These are phyloP conservation scores for Sphagnum contortum DNA, from an alignment of 225 moss, liverwort and hornwort species.

Conservation along the genomic window DNA sequence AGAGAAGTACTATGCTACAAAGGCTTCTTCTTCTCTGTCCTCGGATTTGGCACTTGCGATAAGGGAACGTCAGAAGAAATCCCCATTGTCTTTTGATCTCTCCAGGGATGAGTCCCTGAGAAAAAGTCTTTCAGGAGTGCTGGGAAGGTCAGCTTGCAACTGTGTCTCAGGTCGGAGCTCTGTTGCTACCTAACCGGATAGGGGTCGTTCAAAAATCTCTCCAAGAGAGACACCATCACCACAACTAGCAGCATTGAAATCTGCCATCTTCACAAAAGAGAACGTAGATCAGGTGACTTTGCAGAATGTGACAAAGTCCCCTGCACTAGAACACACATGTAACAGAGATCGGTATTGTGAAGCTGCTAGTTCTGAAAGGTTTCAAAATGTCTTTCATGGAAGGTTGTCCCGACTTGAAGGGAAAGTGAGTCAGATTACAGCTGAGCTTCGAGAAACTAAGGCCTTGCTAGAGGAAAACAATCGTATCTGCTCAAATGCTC, in stretches of 20 bases:
- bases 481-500: conserved; percentile 75
- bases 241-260: too few relatives aligned
- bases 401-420: conserved; percentile 77
- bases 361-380: conserved; percentile 22
- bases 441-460: conserved; percentile 90
- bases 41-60: conserved; percentile 4
- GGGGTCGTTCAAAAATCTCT: conserved; percentile 9
- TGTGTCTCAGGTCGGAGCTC: conserved; percentile 3
- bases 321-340: conserved; percentile 6
- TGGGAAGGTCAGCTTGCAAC: conserved; percentile 8
- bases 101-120: conserved; percentile 29
- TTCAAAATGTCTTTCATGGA: conserved; percentile 67
- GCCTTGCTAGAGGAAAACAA: conserved; percentile 78
- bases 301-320: neutral
- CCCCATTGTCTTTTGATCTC: conserved; percentile 25
- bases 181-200: conserved; percentile 7
- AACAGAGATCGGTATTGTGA: conserved; percentile 13
- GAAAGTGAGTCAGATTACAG: conserved; percentile 84
- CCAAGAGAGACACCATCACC: neutral
- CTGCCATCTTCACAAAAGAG: too few relatives aligned
- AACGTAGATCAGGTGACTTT: too few relatives aligned
- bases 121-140: conserved; percentile 13
- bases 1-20: conserved; percentile 20
- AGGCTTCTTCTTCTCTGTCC: conserved; percentile 16
- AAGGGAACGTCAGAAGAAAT: conserved; percentile 10